Percentiles rank a stretch among this genome's conserved stretches.
phyloP scores from a whole-genome alignment of 371 early-diverging fungal species.

The Syncephalis plumigaleata region DNA sequence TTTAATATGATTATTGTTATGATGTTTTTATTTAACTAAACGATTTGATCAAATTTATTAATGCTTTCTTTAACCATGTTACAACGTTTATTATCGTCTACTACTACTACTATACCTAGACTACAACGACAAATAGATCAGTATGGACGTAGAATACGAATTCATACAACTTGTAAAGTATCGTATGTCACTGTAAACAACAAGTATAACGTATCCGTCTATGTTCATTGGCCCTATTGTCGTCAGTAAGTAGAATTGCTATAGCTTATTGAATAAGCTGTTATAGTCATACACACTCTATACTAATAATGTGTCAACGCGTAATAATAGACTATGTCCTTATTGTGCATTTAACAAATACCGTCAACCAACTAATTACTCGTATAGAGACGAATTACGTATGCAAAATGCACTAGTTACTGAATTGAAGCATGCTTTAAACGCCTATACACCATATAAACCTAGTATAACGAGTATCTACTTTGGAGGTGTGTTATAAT shows the following conservation, averaged over 20 bases:
- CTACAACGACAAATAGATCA: too few species aligned
- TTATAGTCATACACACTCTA: background rate
- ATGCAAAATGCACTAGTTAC: conserved; percentile 13
- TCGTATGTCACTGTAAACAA: too few species aligned
- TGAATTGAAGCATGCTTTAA: background rate
- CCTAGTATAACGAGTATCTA: background rate
- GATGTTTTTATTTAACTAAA: too few species aligned
- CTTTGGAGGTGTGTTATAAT: background rate
- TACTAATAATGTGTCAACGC: background rate
- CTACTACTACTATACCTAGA: too few species aligned
- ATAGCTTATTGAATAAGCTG: too few species aligned
- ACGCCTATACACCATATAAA: background rate
- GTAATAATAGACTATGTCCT: background rate
- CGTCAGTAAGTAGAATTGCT: background rate
- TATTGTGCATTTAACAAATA: background rate
- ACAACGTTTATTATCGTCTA: too few species aligned
- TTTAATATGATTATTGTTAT: too few species aligned
- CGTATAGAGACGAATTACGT: conserved; percentile 12
- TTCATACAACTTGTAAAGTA: too few species aligned
- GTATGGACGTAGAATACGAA: too few species aligned
- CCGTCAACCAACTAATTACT: background rate
- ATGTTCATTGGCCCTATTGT: conserved; percentile 1
- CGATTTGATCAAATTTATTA: too few species aligned
- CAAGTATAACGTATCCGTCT: background rate
- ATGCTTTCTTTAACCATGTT: too few species aligned